Percentiles rank a stretch among this genome's conserved stretches.
Evolutionary conservation across 306 rosid genomes (phyloP).

Genomic region (Albizia julibrissin): DNA sequence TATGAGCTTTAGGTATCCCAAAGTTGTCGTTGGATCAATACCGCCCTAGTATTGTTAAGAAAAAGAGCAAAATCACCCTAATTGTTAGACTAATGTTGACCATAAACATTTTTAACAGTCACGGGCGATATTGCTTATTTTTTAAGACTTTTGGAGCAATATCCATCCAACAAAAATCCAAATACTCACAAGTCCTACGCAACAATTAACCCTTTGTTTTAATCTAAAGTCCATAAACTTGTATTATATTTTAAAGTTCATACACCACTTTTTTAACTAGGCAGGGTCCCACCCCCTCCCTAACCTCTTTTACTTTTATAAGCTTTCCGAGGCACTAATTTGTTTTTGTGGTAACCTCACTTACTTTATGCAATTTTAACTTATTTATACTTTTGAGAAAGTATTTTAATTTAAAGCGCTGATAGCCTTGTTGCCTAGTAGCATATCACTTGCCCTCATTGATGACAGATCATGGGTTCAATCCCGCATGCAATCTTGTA

Average conservation of each 20-base stretch:
- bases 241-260: neutral
- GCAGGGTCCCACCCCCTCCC: neutral
- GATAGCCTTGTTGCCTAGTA: neutral
- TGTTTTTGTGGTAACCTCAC: slow-evolving; percentile 4
- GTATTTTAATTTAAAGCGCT: neutral
- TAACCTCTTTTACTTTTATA: neutral
- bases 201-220: neutral
- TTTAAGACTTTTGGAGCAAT: too few relatives aligned
- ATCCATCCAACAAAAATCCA: too few relatives aligned
- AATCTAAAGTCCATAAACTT: neutral
- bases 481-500: neutral
- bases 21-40: too few relatives aligned
- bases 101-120: too few relatives aligned
- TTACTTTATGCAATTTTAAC: neutral
- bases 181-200: too few relatives aligned
- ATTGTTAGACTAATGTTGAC: too few relatives aligned
- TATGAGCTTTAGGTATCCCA: too few relatives aligned
- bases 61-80: too few relatives aligned
- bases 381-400: neutral
- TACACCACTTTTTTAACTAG: neutral
- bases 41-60: too few relatives aligned
- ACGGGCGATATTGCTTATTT: too few relatives aligned
- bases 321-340: neutral
- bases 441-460: neutral
- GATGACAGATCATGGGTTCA: neutral